Evolutionary conservation across 768 basidiomycete species (phyloP), one percentile per base, ranked within the genome.

Genomic region (Tremella yokohamensis): DNA sequence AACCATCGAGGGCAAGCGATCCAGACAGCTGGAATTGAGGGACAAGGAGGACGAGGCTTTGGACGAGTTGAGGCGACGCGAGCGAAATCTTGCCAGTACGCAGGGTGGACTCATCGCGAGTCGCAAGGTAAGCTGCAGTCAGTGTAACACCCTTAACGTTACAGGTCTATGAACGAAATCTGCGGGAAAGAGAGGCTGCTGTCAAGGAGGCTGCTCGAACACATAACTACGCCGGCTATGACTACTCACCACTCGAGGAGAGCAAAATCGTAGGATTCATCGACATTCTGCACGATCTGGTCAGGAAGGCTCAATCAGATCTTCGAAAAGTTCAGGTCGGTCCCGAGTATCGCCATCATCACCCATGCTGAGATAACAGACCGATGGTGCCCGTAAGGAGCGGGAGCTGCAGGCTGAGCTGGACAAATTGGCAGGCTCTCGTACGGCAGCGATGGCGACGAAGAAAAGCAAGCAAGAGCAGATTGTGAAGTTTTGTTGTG

Each of bases 231-330:
- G 84, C 84, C 50, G 90, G 89, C 0, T 91, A 84, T 70, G 84
- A 83, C 52, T 80, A 84, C 49, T 81, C 84, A 0, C 85, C 86
- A 1, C 80, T 92, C 37, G 86, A 86, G 50, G 81, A 84, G 40
- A 83, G 84, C 40, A 83, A 90, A 71, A 81, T 91, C 18, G 73
- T 81, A 25, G 87, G 90, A 45, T 93, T 96, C 72, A 79, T 85
- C 22, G 78, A 84, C 8, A 83, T 82, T 50, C 78, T 96, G 1
- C 79, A 78, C 3, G 85, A 87, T 22, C 73, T 87, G 3, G 84
- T 85, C 56, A 79, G 82, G 37, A 82, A 80, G 60, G 85, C 87
- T 60, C 83, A 80, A n/a, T 64, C 76, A 2, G 62, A 70, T 29
- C 57, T 70, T 11, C 86, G 89, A 62, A 82, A 80, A 62, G 73